A percentile compares a stretch with the other conserved stretches of the same genome.
Conservation (phyloP, 2,329 filamentous ascomycete genomes). For the Fusarium globosum region DNA sequence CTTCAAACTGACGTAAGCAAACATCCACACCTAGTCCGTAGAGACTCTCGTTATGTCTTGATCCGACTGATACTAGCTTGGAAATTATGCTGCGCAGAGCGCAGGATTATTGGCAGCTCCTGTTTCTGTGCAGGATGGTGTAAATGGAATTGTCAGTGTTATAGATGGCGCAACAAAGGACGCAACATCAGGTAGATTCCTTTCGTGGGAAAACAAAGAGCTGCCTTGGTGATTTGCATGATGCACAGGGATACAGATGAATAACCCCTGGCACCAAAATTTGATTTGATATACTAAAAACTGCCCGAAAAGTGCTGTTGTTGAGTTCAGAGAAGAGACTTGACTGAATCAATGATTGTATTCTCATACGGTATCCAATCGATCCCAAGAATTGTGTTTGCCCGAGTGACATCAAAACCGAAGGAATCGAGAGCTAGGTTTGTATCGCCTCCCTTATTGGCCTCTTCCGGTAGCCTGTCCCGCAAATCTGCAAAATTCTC, state of each 20-base stretch:
- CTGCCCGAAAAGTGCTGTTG: too few species aligned
- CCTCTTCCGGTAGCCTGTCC: background rate
- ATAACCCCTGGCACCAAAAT: too few species aligned
- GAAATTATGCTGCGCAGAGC: background rate
- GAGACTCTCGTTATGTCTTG: too few species aligned
- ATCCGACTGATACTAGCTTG: background rate
- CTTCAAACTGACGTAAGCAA: background rate
- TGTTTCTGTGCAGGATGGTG: background rate
- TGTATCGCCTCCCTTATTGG: background rate
- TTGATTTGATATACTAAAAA: too few species aligned
- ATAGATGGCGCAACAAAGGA: background rate
- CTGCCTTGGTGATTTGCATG: background rate
- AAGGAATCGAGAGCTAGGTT: background rate
- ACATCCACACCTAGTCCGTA: rapidly evolving
- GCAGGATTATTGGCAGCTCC: background rate
- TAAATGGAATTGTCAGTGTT: background rate
- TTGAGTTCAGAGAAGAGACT: background rate
- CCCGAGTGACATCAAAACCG: background rate
- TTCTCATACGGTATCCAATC: background rate
- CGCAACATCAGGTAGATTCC: background rate
- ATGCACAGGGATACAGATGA: too few species aligned
- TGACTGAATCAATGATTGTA: background rate
- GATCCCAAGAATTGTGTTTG: background rate
- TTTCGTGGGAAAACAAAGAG: background rate
- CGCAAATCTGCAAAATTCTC: background rate